phyloP scores from a whole-genome alignment of 768 basidiomycete species.

The Exidia glandulosa region DNA sequence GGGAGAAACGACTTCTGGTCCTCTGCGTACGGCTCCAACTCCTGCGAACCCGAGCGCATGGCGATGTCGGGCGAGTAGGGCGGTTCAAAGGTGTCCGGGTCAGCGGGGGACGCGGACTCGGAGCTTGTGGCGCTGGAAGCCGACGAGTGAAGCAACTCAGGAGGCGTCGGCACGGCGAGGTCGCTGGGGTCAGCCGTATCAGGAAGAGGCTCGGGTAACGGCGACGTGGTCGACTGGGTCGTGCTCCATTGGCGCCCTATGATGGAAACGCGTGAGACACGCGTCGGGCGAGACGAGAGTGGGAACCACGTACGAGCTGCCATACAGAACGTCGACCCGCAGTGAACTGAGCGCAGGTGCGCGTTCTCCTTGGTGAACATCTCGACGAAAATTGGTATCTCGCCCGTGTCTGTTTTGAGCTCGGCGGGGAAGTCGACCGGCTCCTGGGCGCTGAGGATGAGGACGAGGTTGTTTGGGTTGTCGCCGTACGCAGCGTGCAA shows the following conservation, averaged over 20 bases:
- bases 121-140: background rate
- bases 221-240: background rate
- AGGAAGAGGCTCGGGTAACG: background rate
- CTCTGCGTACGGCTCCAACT: background rate
- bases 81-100: background rate
- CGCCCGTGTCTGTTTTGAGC: background rate
- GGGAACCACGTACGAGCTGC: background rate
- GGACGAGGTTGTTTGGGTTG: background rate
- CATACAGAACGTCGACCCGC: background rate
- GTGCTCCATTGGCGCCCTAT: too few species aligned
- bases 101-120: background rate
- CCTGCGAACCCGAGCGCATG: background rate
- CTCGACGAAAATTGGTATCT: background rate
- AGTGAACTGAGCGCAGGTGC: background rate
- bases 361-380: background rate
- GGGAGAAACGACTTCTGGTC: background rate
- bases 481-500: background rate
- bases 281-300: background rate
- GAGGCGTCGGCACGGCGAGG: constrained; percentile 81
- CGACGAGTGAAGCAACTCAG: constrained; percentile 84
- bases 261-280: background rate
- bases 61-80: background rate
- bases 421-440: background rate
- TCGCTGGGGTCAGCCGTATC: background rate
- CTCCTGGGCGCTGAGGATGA: background rate